phyloP scores from a whole-genome alignment of 2,329 filamentous ascomycete species.

The Furcasterigmium sp. region DNA sequence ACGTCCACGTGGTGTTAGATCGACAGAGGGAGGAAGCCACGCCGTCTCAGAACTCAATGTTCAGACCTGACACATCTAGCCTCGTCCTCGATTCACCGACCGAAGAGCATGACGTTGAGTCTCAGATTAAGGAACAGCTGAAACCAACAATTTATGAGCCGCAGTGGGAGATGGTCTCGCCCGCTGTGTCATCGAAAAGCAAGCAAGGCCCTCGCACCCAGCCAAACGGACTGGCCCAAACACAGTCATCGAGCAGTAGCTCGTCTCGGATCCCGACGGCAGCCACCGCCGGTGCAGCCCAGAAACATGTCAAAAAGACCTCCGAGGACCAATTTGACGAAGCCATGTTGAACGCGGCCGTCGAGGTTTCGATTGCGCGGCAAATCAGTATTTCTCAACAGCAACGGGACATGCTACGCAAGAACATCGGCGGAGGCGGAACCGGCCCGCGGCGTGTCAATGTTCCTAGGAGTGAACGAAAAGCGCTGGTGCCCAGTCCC shows the following conservation, averaged over 20 bases:
- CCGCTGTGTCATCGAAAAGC: conserved; percentile 19
- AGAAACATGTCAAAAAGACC: conserved; percentile 24
- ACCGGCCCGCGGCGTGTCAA: background rate
- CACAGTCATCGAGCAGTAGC: conserved; percentile 15
- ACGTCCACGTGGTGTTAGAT: background rate
- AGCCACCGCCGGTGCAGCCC: conserved; percentile 25
- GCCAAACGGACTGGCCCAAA: conserved; percentile 1
- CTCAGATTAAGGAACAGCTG: conserved; percentile 21
- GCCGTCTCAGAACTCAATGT: conserved; percentile 7
- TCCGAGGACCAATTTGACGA: conserved; percentile 32
- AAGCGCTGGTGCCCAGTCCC: conserved; percentile 22
- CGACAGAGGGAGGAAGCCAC: background rate
- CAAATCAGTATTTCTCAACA: conserved; percentile 62
- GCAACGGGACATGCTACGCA: conserved; percentile 53
- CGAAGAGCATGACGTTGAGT: conserved; percentile 17
- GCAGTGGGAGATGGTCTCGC: conserved; percentile 42
- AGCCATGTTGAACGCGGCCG: conserved; percentile 44
- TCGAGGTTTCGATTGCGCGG: conserved; percentile 62
- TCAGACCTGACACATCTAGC: conserved; percentile 27
- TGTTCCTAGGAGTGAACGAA: conserved; percentile 18
- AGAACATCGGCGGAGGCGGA: background rate
- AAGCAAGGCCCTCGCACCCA: background rate
- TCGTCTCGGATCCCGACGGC: conserved; percentile 21
- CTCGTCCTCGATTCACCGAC: conserved; percentile 37
- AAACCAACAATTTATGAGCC: conserved; percentile 34